Base-by-base conservation (phyloP, 73 alveolate genomes). In the Stentor roeselii region DNA sequence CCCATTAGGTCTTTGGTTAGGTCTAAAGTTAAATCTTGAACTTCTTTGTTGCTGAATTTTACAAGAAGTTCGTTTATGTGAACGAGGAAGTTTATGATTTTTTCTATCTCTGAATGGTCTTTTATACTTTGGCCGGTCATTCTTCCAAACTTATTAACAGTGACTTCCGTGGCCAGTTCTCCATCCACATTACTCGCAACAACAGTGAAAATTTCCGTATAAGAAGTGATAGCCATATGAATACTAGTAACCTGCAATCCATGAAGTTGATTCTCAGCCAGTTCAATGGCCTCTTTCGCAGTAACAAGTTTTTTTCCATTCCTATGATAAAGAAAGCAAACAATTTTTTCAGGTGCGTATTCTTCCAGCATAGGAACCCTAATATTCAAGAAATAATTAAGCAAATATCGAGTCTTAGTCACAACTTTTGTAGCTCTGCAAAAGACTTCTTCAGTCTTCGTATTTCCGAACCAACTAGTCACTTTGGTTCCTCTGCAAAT, bases 401-500 rank as follows among this genome's bases (percentile, higher is more conserved):
- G 37, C 41, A 67, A 11, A 67, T 21, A 67, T 32, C 80, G 0
- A 30, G 80, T 67, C 11, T 67, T 21, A 2, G 42, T 67, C 34
- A 30, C 21, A 1, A 21, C 34, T 67, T 32, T 67, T 36, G 34
- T 67, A 30, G 80, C 21, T n/a, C 34, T 67, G 27, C 14, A n/a
- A 27, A 34, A 27, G 34, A 67, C 80, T 2, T 67, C 37, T 15
- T 32, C 80, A 30, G 37, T 15, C 14, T 30, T 27, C 21, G n/a
- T 32, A 67, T 67, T 67, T 67, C 27, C 37, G 37, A 27, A 67
- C 37, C 80, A 67, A 67, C 42, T 40, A 21, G 11, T 67, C 37
- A 67, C 41, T 67, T 67, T 67, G 41, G n/a, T 32, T 30, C 80
- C 80, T 34, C 80, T 67, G 42, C 80, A 67, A 21, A 67, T 67